Percentiles rank a stretch among this genome's conserved stretches.
Conservation (phyloP, 176 grass and related monocot genomes). For the Eragrostis curvula region DNA sequence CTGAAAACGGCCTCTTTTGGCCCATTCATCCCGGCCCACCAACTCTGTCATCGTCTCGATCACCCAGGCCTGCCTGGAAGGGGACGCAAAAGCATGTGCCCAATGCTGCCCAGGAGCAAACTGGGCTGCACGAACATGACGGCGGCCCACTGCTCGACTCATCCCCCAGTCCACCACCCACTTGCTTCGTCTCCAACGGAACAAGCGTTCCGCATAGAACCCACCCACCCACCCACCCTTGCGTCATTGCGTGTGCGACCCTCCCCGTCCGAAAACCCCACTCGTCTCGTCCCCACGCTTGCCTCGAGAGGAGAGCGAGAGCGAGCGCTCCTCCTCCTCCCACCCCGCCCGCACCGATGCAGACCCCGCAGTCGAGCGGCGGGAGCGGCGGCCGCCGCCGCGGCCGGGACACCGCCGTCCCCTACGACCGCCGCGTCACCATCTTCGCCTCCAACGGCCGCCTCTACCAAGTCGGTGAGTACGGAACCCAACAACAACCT, state of each 20-base stretch:
- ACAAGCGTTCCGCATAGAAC: background rate
- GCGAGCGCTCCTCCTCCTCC: conserved; percentile 2
- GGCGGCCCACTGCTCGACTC: background rate
- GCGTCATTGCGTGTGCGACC: background rate
- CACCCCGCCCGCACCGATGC: conserved; percentile 21
- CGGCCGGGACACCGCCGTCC: background rate
- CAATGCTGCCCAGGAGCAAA: background rate
- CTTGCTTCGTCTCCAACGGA: background rate
- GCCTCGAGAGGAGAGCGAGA: background rate
- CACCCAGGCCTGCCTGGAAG: no score
- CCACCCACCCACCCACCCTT: background rate
- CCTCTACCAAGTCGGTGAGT: conserved; percentile 72
- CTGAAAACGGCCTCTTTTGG: no score
- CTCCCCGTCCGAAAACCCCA: no score
- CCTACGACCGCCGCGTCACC: conserved; percentile 57
- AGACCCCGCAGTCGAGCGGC: background rate
- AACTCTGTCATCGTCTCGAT: no score
- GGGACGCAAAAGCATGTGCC: background rate
- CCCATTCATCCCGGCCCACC: no score
- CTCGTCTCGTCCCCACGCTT: background rate
- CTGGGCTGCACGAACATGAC: background rate
- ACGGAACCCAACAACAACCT: background rate
- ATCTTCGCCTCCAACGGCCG: conserved; percentile 62
- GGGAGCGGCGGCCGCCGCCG: background rate
- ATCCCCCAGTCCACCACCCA: background rate